Evolutionary conservation across 2,329 filamentous ascomycete genomes (phyloP).

Genomic region (Furcasterigmium sp.): DNA sequence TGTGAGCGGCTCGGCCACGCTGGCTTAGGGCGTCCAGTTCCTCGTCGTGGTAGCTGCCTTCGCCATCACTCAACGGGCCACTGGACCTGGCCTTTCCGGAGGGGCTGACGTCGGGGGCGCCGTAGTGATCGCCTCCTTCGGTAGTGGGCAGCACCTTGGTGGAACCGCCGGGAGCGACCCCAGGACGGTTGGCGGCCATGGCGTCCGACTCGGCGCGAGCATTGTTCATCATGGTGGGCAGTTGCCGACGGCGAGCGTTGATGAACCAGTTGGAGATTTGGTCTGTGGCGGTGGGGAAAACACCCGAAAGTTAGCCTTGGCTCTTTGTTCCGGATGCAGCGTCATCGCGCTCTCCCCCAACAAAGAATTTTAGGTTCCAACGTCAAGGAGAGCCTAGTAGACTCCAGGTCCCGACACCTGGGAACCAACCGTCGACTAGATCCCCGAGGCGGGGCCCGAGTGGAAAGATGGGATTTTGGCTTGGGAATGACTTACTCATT

Average conservation of each 20-base stretch:
- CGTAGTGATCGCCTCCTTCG: conserved; percentile 28
- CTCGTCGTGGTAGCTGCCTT: conserved; percentile 38
- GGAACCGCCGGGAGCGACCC: conserved; percentile 22
- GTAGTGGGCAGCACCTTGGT: conserved; percentile 31
- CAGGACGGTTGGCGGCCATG: conserved; percentile 20
- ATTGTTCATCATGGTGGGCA: conserved; percentile 55
- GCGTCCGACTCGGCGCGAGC: conserved; percentile 46
- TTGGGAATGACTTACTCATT: conserved; percentile 56
- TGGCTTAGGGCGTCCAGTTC: conserved; percentile 29
- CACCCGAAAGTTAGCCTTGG: not conserved
- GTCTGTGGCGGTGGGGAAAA: conserved; percentile 32
- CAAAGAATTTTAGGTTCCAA: conserved; percentile 9
- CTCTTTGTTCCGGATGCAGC: not conserved
- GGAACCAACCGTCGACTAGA: not conserved
- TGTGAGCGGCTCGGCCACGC: conserved; percentile 23
- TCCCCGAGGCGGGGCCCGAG: not conserved
- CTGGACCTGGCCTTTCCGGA: conserved; percentile 25
- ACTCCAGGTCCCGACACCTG: not conserved
- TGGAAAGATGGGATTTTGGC: not conserved
- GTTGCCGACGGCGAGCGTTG: conserved; percentile 64
- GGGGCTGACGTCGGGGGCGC: conserved; percentile 12
- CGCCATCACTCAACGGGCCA: conserved; percentile 40
- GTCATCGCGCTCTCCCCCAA: not conserved
- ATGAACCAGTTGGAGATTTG: conserved; percentile 81
- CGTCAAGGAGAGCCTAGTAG: conserved; percentile 1